Base-by-base conservation (phyloP, 2,329 filamentous ascomycete genomes). In the Diaporthe amygdali region DNA sequence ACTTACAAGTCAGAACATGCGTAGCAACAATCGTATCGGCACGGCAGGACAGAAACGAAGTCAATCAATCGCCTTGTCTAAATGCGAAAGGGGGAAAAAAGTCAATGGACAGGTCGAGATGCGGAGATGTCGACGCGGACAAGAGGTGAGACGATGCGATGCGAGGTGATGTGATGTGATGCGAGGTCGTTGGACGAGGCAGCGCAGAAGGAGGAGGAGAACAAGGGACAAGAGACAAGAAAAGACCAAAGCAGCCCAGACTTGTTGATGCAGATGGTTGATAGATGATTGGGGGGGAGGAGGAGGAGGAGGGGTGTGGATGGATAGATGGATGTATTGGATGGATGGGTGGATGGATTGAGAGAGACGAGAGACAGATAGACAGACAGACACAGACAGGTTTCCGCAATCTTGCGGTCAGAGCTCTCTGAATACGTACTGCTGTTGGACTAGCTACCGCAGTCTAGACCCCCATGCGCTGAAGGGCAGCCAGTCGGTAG, bases 161-260 rank as follows among this genome's bases (percentile, higher is more conserved):
- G 59, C 59, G 59, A 64, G 59, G 59, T 64, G 59, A 64, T 64
- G 59, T 64, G 59, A 64, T 49, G 59, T 64, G 59, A 64, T 64
- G 44, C 37, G 37, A 39, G 37, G 37, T 39, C 37, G 37, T 39
- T 39, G 37, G 5, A 14, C 37, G 15, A 3, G 37, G 10, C 37
- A 39, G 37, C 9, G 37, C 37, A 39, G 10, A 14, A 22, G 44
- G 59, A 64, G 5, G 59, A 49, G n/a, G 41, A 47, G 30, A 39
- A 61, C 56, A 17, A 46, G 59, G 59, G 59, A 64, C 59, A 37
- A 64, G 12, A 64, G 59, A 64, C 59, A 37, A 49, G 59, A 64
- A 49, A 49, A 64, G 59, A 64, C 44, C 59, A 49, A 49, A n/a
- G 30, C 44, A 64, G 59, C n/a, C 44, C 59, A 37, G 59, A 64